Evolutionary conservation across 2,329 filamentous ascomycete genomes (phyloP), one percentile per base, ranked within the genome.

Genomic region (Verticillium klebahnii): DNA sequence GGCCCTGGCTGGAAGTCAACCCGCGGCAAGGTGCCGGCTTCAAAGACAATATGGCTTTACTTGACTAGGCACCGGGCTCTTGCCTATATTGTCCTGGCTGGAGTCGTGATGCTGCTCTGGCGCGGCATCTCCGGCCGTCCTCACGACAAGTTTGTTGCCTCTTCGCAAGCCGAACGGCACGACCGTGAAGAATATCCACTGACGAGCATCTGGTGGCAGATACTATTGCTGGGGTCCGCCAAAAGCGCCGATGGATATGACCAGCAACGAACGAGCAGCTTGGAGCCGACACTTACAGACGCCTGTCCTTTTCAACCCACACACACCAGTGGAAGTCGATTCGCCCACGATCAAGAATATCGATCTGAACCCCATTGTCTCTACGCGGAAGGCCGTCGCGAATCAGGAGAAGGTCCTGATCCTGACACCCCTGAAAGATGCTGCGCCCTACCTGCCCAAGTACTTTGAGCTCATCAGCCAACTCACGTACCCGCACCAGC

Each of bases 221-320:
- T 97, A 96, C 78, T 96, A 97, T 79, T 99, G 95, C 81, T 98
- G 93, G 85, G 95, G 95, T 14, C 94, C 95, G 15, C 87, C 90
- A 29, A 97, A 96, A 80, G 87, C 95, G n/a, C 95, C 95, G 60
- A 96, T 96, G 88, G 88, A 95, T 67, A 97, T 99, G 92, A 87
- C 90, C 52, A 80, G 89, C 61, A 97, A 97, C 74, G 95, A 99
- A 74, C 89, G 94, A 75, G 89, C 89, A 65, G 85, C 92, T 67
- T 99, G 95, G 95, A 89, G 91, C 68, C 88, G 87, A 62, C 93
- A 97, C 73, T 81, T 95, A 65, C 89, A 93, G 69, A 98, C 95
- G 3, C 95, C 95, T 58, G 93, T 99, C 69, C 86, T 97, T 67
- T 97, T 96, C 83, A 99, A 99, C 80, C 91, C 94, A 77, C 95